These are phyloP conservation scores for Boletellus emodensis DNA, from an alignment of 768 basidiomycete genomes.

Conservation along the genomic window DNA sequence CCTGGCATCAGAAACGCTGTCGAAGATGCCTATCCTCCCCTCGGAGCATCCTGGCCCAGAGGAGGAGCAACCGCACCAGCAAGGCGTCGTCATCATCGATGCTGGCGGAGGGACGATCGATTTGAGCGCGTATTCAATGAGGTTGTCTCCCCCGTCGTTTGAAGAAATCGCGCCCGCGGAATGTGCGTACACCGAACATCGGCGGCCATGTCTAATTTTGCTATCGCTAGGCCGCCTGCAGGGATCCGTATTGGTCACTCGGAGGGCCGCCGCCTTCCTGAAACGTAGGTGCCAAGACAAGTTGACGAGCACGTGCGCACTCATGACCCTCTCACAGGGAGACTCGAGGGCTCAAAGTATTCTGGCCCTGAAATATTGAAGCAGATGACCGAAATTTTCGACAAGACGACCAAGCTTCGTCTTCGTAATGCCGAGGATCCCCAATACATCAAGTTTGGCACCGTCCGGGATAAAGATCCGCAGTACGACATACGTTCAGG, in stretches of 20 bases:
- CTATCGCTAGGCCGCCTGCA: constrained; percentile 35
- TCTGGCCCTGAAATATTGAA: constrained; percentile 31
- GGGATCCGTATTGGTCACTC: constrained; percentile 39
- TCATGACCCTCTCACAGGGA: constrained; percentile 18
- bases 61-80: constrained; percentile 21
- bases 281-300: constrained; percentile 11
- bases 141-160: constrained; percentile 35
- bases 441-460: constrained; percentile 41
- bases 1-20: constrained; percentile 33
- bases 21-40: constrained; percentile 14
- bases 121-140: constrained; percentile 41
- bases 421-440: constrained; percentile 38
- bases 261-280: constrained; percentile 32
- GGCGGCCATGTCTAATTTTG: background rate
- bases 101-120: constrained; percentile 47
- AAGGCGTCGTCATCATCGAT: constrained; percentile 45
- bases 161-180: constrained; percentile 37
- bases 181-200: constrained; percentile 21
- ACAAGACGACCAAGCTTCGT: constrained; percentile 39
- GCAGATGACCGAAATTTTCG: constrained; percentile 37
- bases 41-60: constrained; percentile 19
- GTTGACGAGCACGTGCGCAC: background rate
- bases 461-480: constrained; percentile 36
- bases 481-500: constrained; percentile 37
- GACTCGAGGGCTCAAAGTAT: constrained; percentile 30